A percentile compares a stretch with the other conserved stretches of the same genome.
Conservation (phyloP, 2,329 filamentous ascomycete genomes). For the Chrysoporthe cubensis region DNA sequence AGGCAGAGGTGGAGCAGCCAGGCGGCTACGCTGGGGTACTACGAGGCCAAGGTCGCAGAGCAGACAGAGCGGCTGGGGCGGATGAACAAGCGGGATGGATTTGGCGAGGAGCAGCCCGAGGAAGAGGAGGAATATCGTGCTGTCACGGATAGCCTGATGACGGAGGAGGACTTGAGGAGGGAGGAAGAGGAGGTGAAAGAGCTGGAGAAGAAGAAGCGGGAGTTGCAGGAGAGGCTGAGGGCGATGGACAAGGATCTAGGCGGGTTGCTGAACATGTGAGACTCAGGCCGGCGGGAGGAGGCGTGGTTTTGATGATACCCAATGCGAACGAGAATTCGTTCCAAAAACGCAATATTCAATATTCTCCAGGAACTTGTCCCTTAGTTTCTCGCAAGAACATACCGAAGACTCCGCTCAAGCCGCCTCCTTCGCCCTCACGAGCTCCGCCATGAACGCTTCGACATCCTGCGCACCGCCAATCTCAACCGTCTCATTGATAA, state of each 20-base stretch:
- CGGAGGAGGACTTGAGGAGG: slow-evolving; percentile 68
- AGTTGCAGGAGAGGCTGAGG: slow-evolving; percentile 56
- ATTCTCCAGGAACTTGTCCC: background rate
- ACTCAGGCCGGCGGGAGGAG: slow-evolving; percentile 7
- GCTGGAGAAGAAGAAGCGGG: slow-evolving; percentile 60
- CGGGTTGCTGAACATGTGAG: slow-evolving; percentile 57
- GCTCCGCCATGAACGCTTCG: slow-evolving; percentile 66
- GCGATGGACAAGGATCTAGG: slow-evolving; percentile 61
- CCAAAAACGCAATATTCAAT: background rate
- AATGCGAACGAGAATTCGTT: background rate
- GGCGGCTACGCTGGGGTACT: slow-evolving; percentile 73
- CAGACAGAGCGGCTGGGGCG: slow-evolving; percentile 74
- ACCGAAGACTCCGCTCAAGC: slow-evolving; percentile 10
- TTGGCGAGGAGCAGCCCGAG: slow-evolving; percentile 59
- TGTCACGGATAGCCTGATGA: slow-evolving; percentile 52
- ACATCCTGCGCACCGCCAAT: slow-evolving; percentile 75
- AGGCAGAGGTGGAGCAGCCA: slow-evolving; percentile 73
- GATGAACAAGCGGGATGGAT: slow-evolving; percentile 69
- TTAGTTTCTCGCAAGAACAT: background rate
- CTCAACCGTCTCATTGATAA: slow-evolving; percentile 69
- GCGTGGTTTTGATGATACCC: slow-evolving; percentile 26
- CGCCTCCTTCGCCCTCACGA: slow-evolving; percentile 54
- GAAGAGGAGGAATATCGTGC: slow-evolving; percentile 56
- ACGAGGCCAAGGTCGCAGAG: slow-evolving; percentile 78
- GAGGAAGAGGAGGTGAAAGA: slow-evolving; percentile 70